Evolutionary conservation across 1,284 basidiomycete genomes (phyloP), one percentile per base, ranked within the genome.

Genomic region (Polyporus tsugae): DNA sequence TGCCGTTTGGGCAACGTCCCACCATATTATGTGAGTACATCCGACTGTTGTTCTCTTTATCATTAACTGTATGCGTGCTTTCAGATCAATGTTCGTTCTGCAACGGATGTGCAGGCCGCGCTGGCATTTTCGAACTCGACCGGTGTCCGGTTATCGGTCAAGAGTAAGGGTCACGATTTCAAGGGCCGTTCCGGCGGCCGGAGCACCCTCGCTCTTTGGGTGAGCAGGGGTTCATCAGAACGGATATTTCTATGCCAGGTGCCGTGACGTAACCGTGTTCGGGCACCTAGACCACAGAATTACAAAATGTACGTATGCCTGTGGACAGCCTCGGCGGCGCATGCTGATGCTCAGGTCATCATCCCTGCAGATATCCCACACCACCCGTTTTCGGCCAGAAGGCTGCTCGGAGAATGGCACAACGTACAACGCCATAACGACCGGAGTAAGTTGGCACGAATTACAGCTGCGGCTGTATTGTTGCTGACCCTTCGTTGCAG

Each of bases 141-240:
- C 4, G 79, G 80, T 6, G 73, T 81, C 9, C 77, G 74, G 2
- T 70, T 85, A 0, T 79, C 79, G 2, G 80, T 84, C 46, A 83
- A 84, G 71, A 82, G 81, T 71, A 80, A 80, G 60, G 82, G 82
- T 1, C 82, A 82, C 65, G 81, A 82, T 68, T 82, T 81, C 72
- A 80, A 80, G 69, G 82, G 82, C 19, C 75, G 82, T 22, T 80
- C 79, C 0, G 79, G 77, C 60, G 73, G 75, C 17, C 70, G 70
- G 33, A 73, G 74, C 41, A 78, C 79, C 1, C 74, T 82, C 15
- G 64, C 74, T 15, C 70, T 82, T 19, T 82, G 80, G 80, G 80
- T 81, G 62, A 59, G 77, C 70, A 6, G 25, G 5, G 38, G 9
- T 22, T 46, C 44, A n/a, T 22, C 44, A 46, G 22, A 10, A 0